Percentiles rank a stretch among this genome's conserved stretches.
phyloP scores from a whole-genome alignment of 257 asterid genomes.

The Nicotiana sylvestris region DNA sequence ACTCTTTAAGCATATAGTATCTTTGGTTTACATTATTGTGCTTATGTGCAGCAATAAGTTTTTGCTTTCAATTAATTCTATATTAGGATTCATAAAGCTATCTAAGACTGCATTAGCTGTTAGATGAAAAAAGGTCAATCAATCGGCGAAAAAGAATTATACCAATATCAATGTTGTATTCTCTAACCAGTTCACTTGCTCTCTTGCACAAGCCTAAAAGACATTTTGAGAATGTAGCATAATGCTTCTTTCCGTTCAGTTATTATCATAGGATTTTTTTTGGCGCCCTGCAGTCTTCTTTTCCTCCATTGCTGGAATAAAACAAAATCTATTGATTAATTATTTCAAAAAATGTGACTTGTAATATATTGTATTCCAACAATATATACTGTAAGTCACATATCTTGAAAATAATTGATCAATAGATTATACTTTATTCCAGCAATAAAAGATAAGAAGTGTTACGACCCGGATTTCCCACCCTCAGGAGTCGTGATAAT shows the following conservation, averaged over 20 bases:
- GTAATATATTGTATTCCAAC: no score
- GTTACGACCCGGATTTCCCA: no score
- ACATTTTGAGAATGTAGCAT: conserved; percentile 30
- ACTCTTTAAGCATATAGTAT: no score
- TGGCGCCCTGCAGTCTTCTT: conserved; percentile 28
- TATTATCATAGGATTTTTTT: conserved; percentile 15
- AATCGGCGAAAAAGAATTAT: conserved; percentile 29
- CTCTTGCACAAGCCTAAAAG: background rate
- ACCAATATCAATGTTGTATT: conserved; percentile 29
- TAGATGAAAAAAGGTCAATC: conserved; percentile 37
- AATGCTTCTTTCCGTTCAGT: conserved; percentile 22
- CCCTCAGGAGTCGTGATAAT: no score
- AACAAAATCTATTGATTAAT: no score
- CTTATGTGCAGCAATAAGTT: no score
- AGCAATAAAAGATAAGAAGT: background rate
- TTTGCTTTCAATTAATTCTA: no score
- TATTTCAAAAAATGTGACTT: no score
- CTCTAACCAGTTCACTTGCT: conserved; percentile 28
- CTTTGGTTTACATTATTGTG: no score
- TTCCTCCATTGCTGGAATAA: background rate
- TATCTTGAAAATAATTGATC: no score
- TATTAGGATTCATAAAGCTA: background rate
- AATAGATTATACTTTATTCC: no score
- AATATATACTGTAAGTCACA: no score
- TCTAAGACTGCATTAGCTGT: conserved; percentile 17